A percentile compares a stretch with the other conserved stretches of the same genome.
These are phyloP conservation scores for Theileria annulata DNA, from an alignment of 169 alveolate genomes.

Conservation along the genomic window DNA sequence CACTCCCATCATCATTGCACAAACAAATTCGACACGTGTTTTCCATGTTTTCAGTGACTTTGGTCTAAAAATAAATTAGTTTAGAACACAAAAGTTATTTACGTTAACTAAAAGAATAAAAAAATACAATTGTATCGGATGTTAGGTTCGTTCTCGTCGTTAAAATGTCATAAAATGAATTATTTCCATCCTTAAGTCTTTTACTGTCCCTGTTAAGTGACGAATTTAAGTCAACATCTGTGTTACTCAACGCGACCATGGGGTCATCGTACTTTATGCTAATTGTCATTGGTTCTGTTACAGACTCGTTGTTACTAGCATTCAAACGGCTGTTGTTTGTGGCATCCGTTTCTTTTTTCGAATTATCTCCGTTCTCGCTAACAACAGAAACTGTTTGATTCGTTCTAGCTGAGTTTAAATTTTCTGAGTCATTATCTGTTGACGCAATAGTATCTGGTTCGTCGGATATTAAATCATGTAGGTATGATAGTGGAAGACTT, in stretches of 20 bases:
- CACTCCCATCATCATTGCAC: constrained; percentile 78
- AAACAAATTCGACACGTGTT: constrained; percentile 87
- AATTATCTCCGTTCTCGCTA: neutral
- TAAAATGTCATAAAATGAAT: constrained; percentile 3
- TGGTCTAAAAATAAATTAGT: neutral
- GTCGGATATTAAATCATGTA: constrained; percentile 37
- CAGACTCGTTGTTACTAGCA: neutral
- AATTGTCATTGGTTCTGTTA: neutral
- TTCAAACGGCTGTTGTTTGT: neutral
- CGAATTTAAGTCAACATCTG: neutral
- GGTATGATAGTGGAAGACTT: constrained; percentile 34
- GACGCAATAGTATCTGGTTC: neutral
- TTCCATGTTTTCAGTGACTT: constrained; percentile 20
- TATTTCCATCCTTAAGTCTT: neutral
- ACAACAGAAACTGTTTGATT: neutral
- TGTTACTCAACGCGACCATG: neutral
- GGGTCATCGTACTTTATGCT: neutral
- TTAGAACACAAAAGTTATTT: neutral
- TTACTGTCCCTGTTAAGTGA: neutral
- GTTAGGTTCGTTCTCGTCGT: constrained; percentile 1
- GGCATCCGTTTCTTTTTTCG: neutral
- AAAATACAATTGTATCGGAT: neutral
- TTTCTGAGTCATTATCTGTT: neutral
- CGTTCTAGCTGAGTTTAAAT: neutral
- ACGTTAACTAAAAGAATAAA: neutral